Evolutionary conservation across 192 early-diverging fungal genomes (phyloP).

Genomic region (Globomyces pollinis-pini): DNA sequence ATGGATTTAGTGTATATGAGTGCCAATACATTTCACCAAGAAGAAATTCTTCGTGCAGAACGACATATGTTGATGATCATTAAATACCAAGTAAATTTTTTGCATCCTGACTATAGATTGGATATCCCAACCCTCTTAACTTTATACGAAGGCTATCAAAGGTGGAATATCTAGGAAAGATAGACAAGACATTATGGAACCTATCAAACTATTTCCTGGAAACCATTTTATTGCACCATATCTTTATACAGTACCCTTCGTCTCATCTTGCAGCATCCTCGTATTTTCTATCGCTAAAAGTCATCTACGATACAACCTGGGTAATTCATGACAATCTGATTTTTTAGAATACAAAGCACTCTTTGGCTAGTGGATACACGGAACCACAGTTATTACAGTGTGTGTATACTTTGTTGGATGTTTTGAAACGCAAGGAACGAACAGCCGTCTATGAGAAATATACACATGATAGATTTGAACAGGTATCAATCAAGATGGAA

Average conservation of each 20-base stretch:
- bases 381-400: slow-evolving; percentile 2
- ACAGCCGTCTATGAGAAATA: slow-evolving; percentile 2
- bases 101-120: slow-evolving; percentile 42
- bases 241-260: slow-evolving; percentile 22
- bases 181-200: background rate
- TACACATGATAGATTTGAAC: background rate
- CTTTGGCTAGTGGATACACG: background rate
- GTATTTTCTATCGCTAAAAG: slow-evolving; percentile 17
- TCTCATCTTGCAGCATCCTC: slow-evolving; percentile 14
- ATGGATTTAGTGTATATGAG: slow-evolving; percentile 71
- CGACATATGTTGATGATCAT: slow-evolving; percentile 70
- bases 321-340: background rate
- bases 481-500: slow-evolving; percentile 1
- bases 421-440: background rate
- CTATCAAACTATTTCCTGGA: slow-evolving; percentile 28
- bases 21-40: slow-evolving; percentile 40
- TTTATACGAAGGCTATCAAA: slow-evolving; percentile 67
- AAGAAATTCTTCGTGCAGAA: slow-evolving; percentile 81
- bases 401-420: background rate
- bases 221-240: slow-evolving; percentile 12
- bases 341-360: background rate
- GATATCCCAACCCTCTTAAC: slow-evolving; percentile 72
- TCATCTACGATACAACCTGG: background rate
- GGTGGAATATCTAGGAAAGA: slow-evolving; percentile 47
- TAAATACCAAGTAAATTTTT: slow-evolving; percentile 30